phyloP scores from a whole-genome alignment of 805 yeast genomes.

The Cyberlindnera nakhonratchasimensis region DNA sequence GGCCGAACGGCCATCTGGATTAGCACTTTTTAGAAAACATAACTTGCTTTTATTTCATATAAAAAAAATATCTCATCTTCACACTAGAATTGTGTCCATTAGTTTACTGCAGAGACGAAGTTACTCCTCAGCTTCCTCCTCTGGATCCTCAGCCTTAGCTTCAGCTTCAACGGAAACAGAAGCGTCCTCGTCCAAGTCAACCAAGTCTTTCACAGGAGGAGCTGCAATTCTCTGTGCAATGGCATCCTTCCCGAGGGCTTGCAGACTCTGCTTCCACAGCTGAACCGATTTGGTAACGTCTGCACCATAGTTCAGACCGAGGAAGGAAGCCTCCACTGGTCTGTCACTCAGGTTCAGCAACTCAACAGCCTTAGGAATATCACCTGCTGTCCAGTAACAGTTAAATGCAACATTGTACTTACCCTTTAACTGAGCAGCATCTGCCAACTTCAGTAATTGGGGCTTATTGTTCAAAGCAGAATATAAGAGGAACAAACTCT shows the following conservation, averaged over 20 bases:
- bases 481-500: conserved; percentile 76
- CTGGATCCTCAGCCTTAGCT: conserved; percentile 8
- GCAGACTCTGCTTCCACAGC: conserved; percentile 66
- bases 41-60: too few species aligned
- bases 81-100: neutral
- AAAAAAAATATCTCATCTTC: too few species aligned
- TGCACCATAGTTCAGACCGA: conserved; percentile 64
- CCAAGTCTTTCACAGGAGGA: conserved; percentile 36
- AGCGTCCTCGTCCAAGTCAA: conserved; percentile 37
- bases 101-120: neutral
- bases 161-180: conserved; percentile 23
- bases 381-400: conserved; percentile 84
- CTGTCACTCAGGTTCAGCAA: conserved; percentile 67
- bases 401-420: conserved; percentile 88
- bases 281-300: conserved; percentile 46
- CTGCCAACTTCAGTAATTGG: conserved; percentile 61
- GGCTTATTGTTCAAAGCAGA: conserved; percentile 72
- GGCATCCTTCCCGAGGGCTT: conserved; percentile 45
- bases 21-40: too few species aligned
- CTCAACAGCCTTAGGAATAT: conserved; percentile 57
- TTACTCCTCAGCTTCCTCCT: conserved; percentile 6
- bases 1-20: too few species aligned
- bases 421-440: conserved; percentile 65
- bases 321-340: conserved; percentile 78
- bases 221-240: conserved; percentile 60